A percentile compares a stretch with the other conserved stretches of the same genome.
These are phyloP conservation scores for Penicillium sp. DNA, from an alignment of 2,329 filamentous ascomycete species.

Conservation along the genomic window DNA sequence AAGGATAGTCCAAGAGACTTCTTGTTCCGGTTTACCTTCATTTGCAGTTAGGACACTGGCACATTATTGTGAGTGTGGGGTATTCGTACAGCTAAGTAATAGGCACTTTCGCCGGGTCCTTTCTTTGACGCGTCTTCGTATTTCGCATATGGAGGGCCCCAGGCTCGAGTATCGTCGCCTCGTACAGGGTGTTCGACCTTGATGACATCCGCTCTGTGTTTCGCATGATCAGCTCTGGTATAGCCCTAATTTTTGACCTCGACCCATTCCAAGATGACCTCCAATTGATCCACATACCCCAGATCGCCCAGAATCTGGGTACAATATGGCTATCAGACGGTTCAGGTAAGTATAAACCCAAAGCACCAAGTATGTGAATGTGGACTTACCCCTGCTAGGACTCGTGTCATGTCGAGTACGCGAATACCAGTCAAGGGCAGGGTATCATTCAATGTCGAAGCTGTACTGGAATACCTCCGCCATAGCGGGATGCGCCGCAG, in stretches of 20 bases:
- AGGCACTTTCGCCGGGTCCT: slow-evolving; percentile 84
- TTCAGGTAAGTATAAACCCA: not conserved
- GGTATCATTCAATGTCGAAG: slow-evolving; percentile 43
- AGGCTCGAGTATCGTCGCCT: slow-evolving; percentile 91
- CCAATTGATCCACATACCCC: slow-evolving; percentile 61
- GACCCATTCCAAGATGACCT: too few relatives aligned
- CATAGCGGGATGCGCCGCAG: slow-evolving; percentile 25
- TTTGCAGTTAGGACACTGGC: slow-evolving; percentile 5
- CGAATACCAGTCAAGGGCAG: slow-evolving; percentile 79
- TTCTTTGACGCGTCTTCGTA: slow-evolving; percentile 61
- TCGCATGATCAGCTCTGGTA: not conserved
- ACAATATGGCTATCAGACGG: slow-evolving; percentile 72
- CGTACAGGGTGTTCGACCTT: slow-evolving; percentile 92
- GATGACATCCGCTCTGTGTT: slow-evolving; percentile 86
- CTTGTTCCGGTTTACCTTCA: slow-evolving; percentile 91
- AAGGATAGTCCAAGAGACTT: slow-evolving; percentile 92
- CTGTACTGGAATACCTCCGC: slow-evolving; percentile 43
- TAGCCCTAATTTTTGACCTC: too few relatives aligned
- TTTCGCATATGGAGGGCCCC: slow-evolving; percentile 89
- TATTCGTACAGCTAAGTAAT: slow-evolving; percentile 74
- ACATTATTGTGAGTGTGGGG: not conserved
- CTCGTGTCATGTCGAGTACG: slow-evolving; percentile 94
- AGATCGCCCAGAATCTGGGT: slow-evolving; percentile 95
- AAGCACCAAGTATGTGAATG: too few relatives aligned
- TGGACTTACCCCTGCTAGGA: slow-evolving; percentile 78